Conservation (phyloP, 768 basidiomycete genomes). For the Aureoboletus auriporus region DNA sequence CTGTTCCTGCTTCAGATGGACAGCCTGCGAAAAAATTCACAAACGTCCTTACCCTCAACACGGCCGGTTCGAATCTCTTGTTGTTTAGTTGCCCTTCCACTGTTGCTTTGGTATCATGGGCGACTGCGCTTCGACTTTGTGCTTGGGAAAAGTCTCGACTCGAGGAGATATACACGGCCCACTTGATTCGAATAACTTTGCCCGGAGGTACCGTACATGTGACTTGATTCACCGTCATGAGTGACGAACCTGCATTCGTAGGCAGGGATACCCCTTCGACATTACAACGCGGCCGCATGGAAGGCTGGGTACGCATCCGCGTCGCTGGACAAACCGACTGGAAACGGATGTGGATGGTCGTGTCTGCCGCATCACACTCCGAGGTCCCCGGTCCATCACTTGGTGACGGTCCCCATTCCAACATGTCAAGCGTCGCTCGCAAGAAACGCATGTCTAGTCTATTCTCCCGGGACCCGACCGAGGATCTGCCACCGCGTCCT, state of each 20-base stretch:
- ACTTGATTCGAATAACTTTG: slow-evolving; percentile 79
- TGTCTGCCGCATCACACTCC: slow-evolving; percentile 47
- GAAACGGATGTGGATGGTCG: slow-evolving; percentile 86
- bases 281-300: slow-evolving; percentile 69
- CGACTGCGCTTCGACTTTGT: slow-evolving; percentile 82
- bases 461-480: slow-evolving; percentile 51
- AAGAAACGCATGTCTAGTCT: slow-evolving; percentile 59
- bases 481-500: slow-evolving; percentile 34
- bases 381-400: slow-evolving; percentile 19
- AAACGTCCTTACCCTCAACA: slow-evolving; percentile 89
- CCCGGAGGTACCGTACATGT: slow-evolving; percentile 36
- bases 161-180: slow-evolving; percentile 97
- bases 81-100: slow-evolving; percentile 83
- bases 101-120: slow-evolving; percentile 77
- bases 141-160: slow-evolving; percentile 94
- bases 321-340: slow-evolving; percentile 98
- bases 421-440: slow-evolving; percentile 20
- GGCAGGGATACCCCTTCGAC: slow-evolving; percentile 56
- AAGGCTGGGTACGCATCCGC: slow-evolving; percentile 88
- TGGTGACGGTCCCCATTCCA: slow-evolving; percentile 25
- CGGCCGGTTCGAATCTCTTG: slow-evolving; percentile 86
- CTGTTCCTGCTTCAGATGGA: slow-evolving; percentile 50
- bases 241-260: slow-evolving; percentile 15
- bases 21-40: slow-evolving; percentile 55
- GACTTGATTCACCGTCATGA: slow-evolving; percentile 23